phyloP scores from a whole-genome alignment of 1,139 yeast species.

The Candida sp. region DNA sequence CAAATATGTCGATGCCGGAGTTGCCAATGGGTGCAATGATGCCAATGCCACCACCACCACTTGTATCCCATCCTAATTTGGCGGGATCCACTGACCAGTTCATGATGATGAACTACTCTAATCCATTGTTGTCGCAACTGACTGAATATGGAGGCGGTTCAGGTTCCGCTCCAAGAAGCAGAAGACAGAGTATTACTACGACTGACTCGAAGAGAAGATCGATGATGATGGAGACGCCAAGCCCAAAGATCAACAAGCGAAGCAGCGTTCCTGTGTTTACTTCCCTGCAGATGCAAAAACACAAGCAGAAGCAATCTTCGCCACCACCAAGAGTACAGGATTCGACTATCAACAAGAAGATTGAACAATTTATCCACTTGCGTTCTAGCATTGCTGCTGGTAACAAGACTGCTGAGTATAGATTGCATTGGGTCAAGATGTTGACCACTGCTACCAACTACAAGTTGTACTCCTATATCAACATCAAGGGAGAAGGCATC shows the following conservation, averaged over 20 bases:
- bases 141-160: constrained; percentile 22
- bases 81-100: background rate
- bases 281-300: constrained; percentile 2
- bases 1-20: constrained; percentile 12
- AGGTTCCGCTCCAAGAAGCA: constrained; percentile 8
- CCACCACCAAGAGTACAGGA: constrained; percentile 19
- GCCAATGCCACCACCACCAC: constrained; percentile 4
- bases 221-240: constrained; percentile 16
- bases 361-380: constrained; percentile 39
- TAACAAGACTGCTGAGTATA: constrained; percentile 45
- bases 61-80: constrained; percentile 1
- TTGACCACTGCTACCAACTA: constrained; percentile 45
- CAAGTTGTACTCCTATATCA: constrained; percentile 45
- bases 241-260: background rate
- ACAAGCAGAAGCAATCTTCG: constrained; percentile 1
- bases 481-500: constrained; percentile 49
- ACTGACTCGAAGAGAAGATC: constrained; percentile 23
- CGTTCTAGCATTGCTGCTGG: constrained; percentile 46
- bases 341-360: constrained; percentile 31
- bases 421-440: constrained; percentile 51
- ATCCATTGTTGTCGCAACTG: constrained; percentile 25
- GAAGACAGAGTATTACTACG: constrained; percentile 25
- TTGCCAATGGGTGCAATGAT: constrained; percentile 3
- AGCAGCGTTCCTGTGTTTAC: constrained; percentile 4
- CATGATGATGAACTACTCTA: constrained; percentile 12